A percentile compares a stretch with the other conserved stretches of the same genome.
Conservation (phyloP, 2,329 filamentous ascomycete genomes). For the Cylindrodendrum hubeiense region DNA sequence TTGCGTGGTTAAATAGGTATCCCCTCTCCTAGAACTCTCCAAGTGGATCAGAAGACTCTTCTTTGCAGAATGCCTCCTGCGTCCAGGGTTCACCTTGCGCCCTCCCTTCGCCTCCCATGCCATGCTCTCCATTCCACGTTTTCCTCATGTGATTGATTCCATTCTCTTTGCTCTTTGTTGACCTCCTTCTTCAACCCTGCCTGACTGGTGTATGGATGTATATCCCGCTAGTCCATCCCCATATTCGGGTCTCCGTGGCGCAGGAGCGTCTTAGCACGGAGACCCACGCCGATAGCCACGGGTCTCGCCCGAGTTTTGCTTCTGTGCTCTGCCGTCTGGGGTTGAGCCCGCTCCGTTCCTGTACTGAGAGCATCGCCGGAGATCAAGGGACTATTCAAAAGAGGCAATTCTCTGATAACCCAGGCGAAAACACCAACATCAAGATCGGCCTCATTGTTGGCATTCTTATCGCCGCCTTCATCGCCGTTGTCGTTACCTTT, state of each 20-base stretch:
- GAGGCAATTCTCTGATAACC: constrained; percentile 44
- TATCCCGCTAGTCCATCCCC: constrained; percentile 41
- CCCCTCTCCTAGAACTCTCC: constrained; percentile 25
- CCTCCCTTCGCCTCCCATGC: not conserved
- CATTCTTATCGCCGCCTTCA: constrained; percentile 55
- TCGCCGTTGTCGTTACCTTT: constrained; percentile 53
- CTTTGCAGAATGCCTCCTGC: constrained; percentile 26
- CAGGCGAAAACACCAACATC: constrained; percentile 51
- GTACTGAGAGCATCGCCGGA: not conserved
- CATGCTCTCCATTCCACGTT: constrained; percentile 26
- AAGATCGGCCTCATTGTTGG: constrained; percentile 59
- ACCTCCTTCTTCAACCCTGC: constrained; percentile 7
- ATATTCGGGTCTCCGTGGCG: constrained; percentile 26
- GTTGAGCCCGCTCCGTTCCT: constrained; percentile 18
- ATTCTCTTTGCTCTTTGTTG: constrained; percentile 1
- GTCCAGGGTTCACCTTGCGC: constrained; percentile 18
- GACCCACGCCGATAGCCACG: constrained; percentile 28
- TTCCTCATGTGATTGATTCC: constrained; percentile 26
- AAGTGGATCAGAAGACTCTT: constrained; percentile 20
- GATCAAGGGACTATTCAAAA: constrained; percentile 10
- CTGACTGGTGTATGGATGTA: constrained; percentile 44
- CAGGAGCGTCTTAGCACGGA: constrained; percentile 14
- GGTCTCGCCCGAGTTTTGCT: constrained; percentile 1
- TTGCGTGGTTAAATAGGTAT: constrained; percentile 38
- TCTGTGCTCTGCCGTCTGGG: constrained; percentile 13